Conservation (phyloP, 331 rosid genomes). For the Malus hybrid region DNA sequence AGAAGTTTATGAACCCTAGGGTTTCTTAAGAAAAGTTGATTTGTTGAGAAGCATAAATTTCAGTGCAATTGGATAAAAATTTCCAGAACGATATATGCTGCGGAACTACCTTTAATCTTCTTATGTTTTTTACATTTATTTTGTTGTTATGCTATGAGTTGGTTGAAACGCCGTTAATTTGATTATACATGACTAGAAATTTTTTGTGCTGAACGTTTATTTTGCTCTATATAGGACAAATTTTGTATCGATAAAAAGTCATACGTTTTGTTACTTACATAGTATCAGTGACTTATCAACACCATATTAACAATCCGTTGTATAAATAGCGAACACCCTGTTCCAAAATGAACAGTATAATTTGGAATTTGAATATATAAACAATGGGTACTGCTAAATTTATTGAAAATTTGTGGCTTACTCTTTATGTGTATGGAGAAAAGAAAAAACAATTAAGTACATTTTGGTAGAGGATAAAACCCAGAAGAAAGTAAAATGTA, state of each 20-base stretch:
- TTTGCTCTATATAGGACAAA: no score
- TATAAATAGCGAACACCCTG: background rate
- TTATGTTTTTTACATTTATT: background rate
- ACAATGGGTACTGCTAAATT: background rate
- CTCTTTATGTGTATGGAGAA: background rate
- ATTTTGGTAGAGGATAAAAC: background rate
- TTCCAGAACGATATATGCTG: constrained; percentile 28
- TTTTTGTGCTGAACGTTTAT: background rate
- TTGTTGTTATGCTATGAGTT: constrained; percentile 4
- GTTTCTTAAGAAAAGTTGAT: background rate
- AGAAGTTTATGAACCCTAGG: background rate
- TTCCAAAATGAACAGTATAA: background rate
- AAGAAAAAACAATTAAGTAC: background rate
- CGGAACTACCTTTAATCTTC: constrained; percentile 27
- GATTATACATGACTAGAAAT: background rate
- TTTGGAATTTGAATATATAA: no score
- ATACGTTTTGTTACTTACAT: no score
- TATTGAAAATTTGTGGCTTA: background rate
- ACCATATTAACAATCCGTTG: no score
- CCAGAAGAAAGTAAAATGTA: background rate
- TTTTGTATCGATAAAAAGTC: no score
- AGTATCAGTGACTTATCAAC: no score
- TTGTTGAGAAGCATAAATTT: constrained; percentile 29
- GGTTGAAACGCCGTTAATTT: background rate
- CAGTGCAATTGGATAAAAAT: constrained; percentile 32